Percentiles rank a stretch among this genome's conserved stretches.
Evolutionary conservation across 805 yeast genomes (phyloP).

Genomic region (Saturnispora mendoncae): DNA sequence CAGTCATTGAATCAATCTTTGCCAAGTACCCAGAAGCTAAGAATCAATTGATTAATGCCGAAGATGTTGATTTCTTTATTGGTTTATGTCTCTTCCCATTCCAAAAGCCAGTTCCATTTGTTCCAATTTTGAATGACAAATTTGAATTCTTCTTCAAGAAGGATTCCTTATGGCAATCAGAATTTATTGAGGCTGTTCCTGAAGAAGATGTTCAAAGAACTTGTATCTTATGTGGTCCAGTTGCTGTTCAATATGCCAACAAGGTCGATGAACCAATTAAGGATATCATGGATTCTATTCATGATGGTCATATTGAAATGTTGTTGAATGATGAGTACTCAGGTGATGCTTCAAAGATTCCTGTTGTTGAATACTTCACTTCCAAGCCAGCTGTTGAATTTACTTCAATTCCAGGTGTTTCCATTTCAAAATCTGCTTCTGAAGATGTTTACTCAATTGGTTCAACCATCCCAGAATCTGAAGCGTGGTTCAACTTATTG

Average conservation of each 20-base stretch:
- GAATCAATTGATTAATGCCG: conserved; percentile 82
- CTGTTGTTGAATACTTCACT: conserved; percentile 85
- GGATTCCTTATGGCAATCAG: conserved; percentile 98
- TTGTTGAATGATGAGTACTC: conserved; percentile 61
- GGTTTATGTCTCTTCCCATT: conserved; percentile 69
- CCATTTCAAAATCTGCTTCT: conserved; percentile 24
- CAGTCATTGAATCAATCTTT: conserved; percentile 51
- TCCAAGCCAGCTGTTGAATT: conserved; percentile 44
- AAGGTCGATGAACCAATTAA: conserved; percentile 88
- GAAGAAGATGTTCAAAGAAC: conserved; percentile 96
- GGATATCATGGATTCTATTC: conserved; percentile 79
- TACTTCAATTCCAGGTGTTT: conserved; percentile 31
- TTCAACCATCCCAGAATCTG: conserved; percentile 26
- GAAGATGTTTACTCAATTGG: conserved; percentile 34
- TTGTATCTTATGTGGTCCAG: conserved; percentile 98
- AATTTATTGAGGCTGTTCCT: conserved; percentile 91
- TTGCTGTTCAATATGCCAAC: conserved; percentile 87
- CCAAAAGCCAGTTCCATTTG: conserved; percentile 97
- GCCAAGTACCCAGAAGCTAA: conserved; percentile 64
- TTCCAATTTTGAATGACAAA: conserved; percentile 89
- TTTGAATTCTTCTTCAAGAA: conserved; percentile 96
- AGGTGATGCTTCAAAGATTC: conserved; percentile 65
- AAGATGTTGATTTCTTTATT: conserved; percentile 90
- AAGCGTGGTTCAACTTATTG: conserved; percentile 67
- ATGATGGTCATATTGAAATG: conserved; percentile 76